Evolutionary conservation across 805 yeast species (phyloP), one percentile per base, ranked within the genome.

Genomic region (Ogataea thermomethanolica): DNA sequence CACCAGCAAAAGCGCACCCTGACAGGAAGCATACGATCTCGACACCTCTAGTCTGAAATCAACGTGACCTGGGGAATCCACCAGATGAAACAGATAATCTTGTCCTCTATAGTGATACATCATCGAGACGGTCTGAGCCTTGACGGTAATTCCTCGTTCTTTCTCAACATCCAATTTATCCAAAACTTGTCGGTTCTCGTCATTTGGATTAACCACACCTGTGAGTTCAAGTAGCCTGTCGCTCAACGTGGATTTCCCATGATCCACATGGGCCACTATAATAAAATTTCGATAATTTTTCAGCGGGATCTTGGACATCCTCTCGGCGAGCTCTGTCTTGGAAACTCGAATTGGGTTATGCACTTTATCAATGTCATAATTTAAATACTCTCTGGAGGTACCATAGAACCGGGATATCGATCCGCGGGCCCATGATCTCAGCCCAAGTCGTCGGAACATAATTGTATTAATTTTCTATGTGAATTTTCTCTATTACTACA

Each of bases 11-110:
- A 91, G 65, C 0, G 97, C 97, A 10, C 98, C 98, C 26, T 90
- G 95, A 67, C 97, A 93, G 0, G 96, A 85, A 2, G 97, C 97
- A 63, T 90, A 90, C 7, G 96, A 86, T 51, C 98, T 66, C 4
- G 95, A 80, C 1, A 91, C 99, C 55, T 91, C 99, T 7, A 93
- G 83, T 39, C 96, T 70, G 61, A 91, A 91, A 61, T 91, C 99
- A 24, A 93, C 98, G 60, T 91, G 99, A 0, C 99, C 99, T 0
- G 99, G 99, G 0, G 98, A 91, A 61, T 91, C 99, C 32, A 93
- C 96, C 32, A 91, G 67, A 67, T 91, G 96, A 33, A 91, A 66
- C 39, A 93, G 62, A 58, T 87, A 93, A 51, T 91, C 96, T 51
- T 77, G 67, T 2, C 78, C 77, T 7, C 77, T 69, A 48, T 78